Evolutionary conservation across 352 stramenopile species (phyloP), one percentile per base, ranked within the genome.

Genomic region (Phytophthora pistaciae): DNA sequence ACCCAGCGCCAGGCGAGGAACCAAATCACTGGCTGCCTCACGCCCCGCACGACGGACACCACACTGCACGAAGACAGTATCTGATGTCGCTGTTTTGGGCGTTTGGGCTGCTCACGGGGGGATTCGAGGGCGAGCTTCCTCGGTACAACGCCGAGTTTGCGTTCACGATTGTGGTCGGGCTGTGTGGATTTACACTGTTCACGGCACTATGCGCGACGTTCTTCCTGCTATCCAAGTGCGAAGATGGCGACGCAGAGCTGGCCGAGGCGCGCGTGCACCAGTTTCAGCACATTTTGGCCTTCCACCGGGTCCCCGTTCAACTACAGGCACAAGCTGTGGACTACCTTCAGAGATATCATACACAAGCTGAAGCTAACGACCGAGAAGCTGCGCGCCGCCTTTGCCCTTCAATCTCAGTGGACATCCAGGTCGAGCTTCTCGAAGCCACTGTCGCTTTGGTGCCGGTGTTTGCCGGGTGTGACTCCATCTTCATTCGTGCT

Each of bases 221-320:
- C 40, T 93, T 93, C 60, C 78, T 91, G 50, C 66, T 93, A 2
- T 92, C 84, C 44, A 93, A 93, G 56, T 93, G 85, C 53, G 85
- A 91, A 73, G 72, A 68, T 33, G 80, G 80, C 18, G 82, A 85
- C 25, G 66, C 74, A 1, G 85, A 93, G 62, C 77, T 77, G 2
- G 74, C 84, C 9, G 85, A 92, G 29, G 85, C 85, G 4, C 80
- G 84, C 1, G 79, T 93, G 49, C 83, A 88, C 49, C 85, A 93
- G 60, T 87, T 93, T 49, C 78, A 86, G 57, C 85, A 93, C 42
- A 71, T 93, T 13, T 68, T 93, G 18, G 78, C 75, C 5, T 93
- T 93, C 38, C 85, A 93, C 40, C 83, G 76, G 16, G 84, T 92
- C 1, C 82, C 85, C 0, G n/a, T 62, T 3, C 67, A 83, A 10